Percentiles rank a stretch among this genome's conserved stretches.
phyloP scores from a whole-genome alignment of 352 stramenopile species.

The Pythium insidiosum region DNA sequence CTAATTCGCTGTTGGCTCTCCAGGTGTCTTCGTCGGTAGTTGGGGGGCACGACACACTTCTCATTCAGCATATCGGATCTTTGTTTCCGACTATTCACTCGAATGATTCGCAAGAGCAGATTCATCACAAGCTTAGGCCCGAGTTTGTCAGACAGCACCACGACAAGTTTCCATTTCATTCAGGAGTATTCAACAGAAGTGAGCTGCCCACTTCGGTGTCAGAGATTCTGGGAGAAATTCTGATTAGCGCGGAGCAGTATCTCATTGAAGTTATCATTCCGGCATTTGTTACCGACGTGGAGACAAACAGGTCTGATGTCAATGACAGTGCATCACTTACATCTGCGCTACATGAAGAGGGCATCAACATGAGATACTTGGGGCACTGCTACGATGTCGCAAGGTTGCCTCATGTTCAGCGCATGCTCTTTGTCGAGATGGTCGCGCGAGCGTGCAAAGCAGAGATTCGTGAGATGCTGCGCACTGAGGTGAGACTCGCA shows the following conservation, averaged over 20 bases:
- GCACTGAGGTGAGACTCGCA: conserved; percentile 19
- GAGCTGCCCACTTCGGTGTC: conserved; percentile 14
- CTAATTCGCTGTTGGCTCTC: too few species aligned
- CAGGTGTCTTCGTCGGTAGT: too few species aligned
- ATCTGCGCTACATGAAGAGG: conserved; percentile 29
- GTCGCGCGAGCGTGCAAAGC: conserved; percentile 50
- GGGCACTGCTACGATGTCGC: conserved; percentile 44
- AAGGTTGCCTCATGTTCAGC: conserved; percentile 30
- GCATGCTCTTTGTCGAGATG: conserved; percentile 47
- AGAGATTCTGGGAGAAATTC: conserved; percentile 19
- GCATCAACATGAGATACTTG: conserved; percentile 52
- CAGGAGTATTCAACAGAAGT: too few species aligned
- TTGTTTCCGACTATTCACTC: too few species aligned
- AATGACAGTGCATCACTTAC: conserved; percentile 36
- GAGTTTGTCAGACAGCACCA: too few species aligned
- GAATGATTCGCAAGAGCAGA: too few species aligned
- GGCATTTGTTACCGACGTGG: conserved; percentile 32
- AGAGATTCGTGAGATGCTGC: conserved; percentile 28
- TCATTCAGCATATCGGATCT: too few species aligned
- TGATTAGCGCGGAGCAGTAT: conserved; percentile 25
- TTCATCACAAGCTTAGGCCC: too few species aligned
- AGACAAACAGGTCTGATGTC: conserved; percentile 18
- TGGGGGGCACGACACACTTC: too few species aligned
- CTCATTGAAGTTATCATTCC: conserved; percentile 33
- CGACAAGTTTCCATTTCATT: too few species aligned